Percentiles rank a stretch among this genome's conserved stretches.
Evolutionary conservation across 2,329 filamentous ascomycete genomes (phyloP).

Genomic region (Scolecobasidium constrictum): DNA sequence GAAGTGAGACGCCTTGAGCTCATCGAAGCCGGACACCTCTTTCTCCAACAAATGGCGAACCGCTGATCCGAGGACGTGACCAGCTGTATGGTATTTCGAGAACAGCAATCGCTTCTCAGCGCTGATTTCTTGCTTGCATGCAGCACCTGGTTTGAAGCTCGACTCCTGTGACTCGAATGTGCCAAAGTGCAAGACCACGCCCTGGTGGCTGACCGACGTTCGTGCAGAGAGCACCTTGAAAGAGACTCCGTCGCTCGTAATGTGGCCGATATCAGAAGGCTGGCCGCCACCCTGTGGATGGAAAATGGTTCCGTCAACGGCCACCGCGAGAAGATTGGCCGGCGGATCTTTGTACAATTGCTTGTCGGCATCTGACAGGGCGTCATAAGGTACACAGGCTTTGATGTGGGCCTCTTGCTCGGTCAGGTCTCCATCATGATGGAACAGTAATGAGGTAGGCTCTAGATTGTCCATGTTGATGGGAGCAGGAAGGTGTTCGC

Average conservation of each 20-base stretch:
- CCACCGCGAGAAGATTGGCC: constrained; percentile 44
- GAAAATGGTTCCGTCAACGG: constrained; percentile 59
- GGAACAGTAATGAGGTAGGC: constrained; percentile 24
- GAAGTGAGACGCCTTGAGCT: constrained; percentile 62
- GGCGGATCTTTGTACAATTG: constrained; percentile 47
- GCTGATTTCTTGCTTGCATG: constrained; percentile 49
- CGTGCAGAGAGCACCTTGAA: constrained; percentile 50
- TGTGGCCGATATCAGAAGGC: constrained; percentile 52
- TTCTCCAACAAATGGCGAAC: constrained; percentile 46
- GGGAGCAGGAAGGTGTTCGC: no score
- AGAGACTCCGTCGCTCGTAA: constrained; percentile 14
- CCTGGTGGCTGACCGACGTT: constrained; percentile 37
- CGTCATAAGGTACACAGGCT: constrained; percentile 37
- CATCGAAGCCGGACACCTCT: constrained; percentile 45
- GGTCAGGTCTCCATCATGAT: constrained; percentile 29
- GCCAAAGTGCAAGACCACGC: constrained; percentile 56
- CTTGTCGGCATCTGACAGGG: constrained; percentile 41
- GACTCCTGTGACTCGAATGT: constrained; percentile 29
- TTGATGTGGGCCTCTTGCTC: constrained; percentile 34
- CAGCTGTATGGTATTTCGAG: constrained; percentile 62
- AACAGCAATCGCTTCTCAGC: constrained; percentile 48
- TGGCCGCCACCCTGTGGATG: constrained; percentile 67
- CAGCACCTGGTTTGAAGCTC: constrained; percentile 31
- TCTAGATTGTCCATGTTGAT: not conserved
- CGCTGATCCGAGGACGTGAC: constrained; percentile 59